Conservation (phyloP, 1,139 yeast genomes). For the Kodamaea suecica region DNA sequence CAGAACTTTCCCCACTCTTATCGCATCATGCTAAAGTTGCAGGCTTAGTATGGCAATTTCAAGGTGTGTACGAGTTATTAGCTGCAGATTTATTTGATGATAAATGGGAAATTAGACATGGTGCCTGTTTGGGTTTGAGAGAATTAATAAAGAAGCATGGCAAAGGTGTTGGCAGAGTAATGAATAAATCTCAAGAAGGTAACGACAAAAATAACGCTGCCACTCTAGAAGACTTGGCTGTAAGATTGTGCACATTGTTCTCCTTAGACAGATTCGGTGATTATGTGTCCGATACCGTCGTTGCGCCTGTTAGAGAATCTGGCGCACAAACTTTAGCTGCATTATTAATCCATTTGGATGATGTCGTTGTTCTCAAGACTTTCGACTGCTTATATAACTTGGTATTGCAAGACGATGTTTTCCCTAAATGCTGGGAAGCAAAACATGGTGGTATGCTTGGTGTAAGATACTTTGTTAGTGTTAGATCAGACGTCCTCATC, state of each 20-base stretch:
- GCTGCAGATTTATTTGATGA: conserved; percentile 80
- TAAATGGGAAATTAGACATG: conserved; percentile 94
- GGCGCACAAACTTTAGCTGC: conserved; percentile 96
- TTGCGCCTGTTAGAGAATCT: conserved; percentile 97
- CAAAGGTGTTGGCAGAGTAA: conserved; percentile 77
- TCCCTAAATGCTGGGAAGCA: conserved; percentile 82
- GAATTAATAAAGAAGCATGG: conserved; percentile 87
- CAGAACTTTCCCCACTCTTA: conserved; percentile 66
- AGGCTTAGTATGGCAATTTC: conserved; percentile 90
- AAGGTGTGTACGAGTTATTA: conserved; percentile 89
- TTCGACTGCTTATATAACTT: conserved; percentile 66
- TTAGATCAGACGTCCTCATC: conserved; percentile 73
- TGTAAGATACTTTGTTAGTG: conserved; percentile 85
- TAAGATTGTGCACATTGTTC: conserved; percentile 79
- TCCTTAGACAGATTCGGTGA: conserved; percentile 96
- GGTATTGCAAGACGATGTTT: conserved; percentile 60
- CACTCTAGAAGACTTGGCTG: conserved; percentile 85
- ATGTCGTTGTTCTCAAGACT: conserved; percentile 53
- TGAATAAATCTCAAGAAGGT: conserved; percentile 56
- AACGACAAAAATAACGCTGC: conserved; percentile 64
- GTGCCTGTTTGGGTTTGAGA: conserved; percentile 89
- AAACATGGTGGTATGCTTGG: conserved; percentile 98
- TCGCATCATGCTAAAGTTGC: conserved; percentile 75
- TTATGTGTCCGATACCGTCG: conserved; percentile 95
- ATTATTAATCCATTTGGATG: conserved; percentile 63